phyloP scores from a whole-genome alignment of 1,284 basidiomycete species.

The Trichosporon inkin region DNA sequence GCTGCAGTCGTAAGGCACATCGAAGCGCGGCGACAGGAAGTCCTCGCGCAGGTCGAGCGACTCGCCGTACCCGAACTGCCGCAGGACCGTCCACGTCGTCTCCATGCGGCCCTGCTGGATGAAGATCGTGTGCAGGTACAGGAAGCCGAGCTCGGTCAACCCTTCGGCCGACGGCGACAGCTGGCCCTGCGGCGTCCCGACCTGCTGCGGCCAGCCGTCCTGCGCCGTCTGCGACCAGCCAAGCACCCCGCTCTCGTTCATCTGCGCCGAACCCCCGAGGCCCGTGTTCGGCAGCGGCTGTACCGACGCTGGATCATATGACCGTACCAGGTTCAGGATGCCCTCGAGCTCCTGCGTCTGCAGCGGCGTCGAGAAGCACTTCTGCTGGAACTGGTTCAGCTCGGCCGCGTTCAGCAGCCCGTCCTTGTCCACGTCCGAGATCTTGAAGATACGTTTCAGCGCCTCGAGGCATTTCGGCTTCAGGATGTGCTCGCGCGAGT shows the following conservation, averaged over 20 bases:
- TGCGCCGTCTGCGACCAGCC: constrained; percentile 9
- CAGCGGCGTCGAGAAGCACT: constrained; percentile 90
- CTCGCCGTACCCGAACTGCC: constrained; percentile 94
- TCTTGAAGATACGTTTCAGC: constrained; percentile 87
- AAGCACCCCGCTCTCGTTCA: constrained; percentile 12
- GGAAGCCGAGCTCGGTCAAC: constrained; percentile 89
- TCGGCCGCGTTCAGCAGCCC: constrained; percentile 84
- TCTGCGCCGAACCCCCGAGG: constrained; percentile 9
- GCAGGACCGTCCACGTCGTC: constrained; percentile 95
- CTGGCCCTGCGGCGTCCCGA: neutral
- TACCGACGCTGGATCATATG: constrained; percentile 56
- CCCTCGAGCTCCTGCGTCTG: constrained; percentile 90
- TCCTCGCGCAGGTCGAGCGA: constrained; percentile 83
- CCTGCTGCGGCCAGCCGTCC: neutral
- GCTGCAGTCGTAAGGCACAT: constrained; percentile 86
- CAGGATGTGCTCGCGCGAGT: constrained; percentile 82
- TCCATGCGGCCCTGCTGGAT: constrained; percentile 94
- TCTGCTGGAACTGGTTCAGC: constrained; percentile 94
- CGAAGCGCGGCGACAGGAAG: constrained; percentile 83
- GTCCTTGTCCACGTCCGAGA: constrained; percentile 94
- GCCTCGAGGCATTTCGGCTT: constrained; percentile 90
- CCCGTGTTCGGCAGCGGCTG: constrained; percentile 34
- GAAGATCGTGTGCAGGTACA: constrained; percentile 94
- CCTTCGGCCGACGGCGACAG: constrained; percentile 53
- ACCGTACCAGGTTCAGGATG: constrained; percentile 77